Evolutionary conservation across 108 stramenopile species (phyloP).

Genomic region (Seminavis robusta): DNA sequence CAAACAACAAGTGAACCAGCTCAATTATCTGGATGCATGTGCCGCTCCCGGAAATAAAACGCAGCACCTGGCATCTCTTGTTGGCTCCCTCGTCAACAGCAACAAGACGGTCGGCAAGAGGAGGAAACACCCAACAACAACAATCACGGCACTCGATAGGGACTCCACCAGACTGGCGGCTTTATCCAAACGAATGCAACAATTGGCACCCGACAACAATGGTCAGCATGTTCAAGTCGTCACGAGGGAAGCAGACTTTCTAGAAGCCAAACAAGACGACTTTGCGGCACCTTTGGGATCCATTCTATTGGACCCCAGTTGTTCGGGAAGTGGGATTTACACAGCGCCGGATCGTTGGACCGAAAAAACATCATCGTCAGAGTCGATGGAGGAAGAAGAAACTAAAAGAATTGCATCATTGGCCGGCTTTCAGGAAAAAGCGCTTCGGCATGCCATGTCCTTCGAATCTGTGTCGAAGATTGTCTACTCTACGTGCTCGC

Average conservation of each 20-base stretch:
- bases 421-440: constrained; percentile 87
- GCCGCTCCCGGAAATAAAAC: constrained; percentile 99
- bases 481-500: constrained; percentile 98
- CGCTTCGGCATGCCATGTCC: constrained; percentile 85
- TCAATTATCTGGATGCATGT: constrained; percentile 92
- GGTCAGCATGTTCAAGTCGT: background rate
- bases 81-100: constrained; percentile 20
- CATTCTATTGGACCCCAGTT: constrained; percentile 97
- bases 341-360: constrained; percentile 62
- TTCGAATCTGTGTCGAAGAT: constrained; percentile 87
- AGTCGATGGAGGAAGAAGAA: constrained; percentile 5
- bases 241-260: too few relatives aligned
- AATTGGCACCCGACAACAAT: constrained; percentile 23
- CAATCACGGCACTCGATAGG: constrained; percentile 86
- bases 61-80: constrained; percentile 91
- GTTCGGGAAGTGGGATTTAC: constrained; percentile 96
- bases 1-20: constrained; percentile 3
- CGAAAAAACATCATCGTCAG: constrained; percentile 17
- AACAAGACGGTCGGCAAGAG: constrained; percentile 7
- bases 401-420: constrained; percentile 63
- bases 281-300: constrained; percentile 80
- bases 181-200: constrained; percentile 63
- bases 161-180: constrained; percentile 62
- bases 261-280: constrained; percentile 59
- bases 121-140: constrained; percentile 16